Base-by-base conservation (phyloP, 2,329 filamentous ascomycete species). In the Penicillium sp. region DNA sequence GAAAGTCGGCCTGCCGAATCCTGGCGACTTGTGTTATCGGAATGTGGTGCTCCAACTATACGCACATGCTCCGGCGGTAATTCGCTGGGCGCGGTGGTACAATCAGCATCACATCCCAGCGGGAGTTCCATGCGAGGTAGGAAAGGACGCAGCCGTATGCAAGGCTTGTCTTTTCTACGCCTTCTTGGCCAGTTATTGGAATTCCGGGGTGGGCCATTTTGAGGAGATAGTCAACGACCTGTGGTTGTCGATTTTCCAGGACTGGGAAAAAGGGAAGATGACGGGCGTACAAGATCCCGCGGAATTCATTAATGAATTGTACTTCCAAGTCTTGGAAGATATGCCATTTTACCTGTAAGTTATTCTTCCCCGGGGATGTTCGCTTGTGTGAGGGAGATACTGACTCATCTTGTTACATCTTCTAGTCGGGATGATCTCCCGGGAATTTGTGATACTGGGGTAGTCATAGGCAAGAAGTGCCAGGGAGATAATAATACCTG, bases 31-130 rank as follows among this genome's bases (percentile, higher is more conserved):
- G 8, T 68, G 68, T 49, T 70, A 70, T 54, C 60, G 66, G 15
- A 71, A 68, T 52, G 52, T 54, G 7, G 45, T 46, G 12, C 51
- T 68, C 5, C 48, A 59, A 12, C 24, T 63, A 33, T 48, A 69
- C 20, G 51, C 69, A n/a, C 63, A 68, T 53, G 56, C 54, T 1
- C 61, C 64, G 2, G 8, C 56, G 1, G 48, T 70, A 20, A 5
- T 64, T 27, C 61, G 67, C 26, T 69, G 63, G 58, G 20, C 63
- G 2, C 7, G 36, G 3, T 49, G 40, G 23, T 54, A 57, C 13
- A 34, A 27, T 10, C 2, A 32, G 0, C 49, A 47, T 3, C 59
- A 62, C 46, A 21, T 49, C 9, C 43, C 51, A 3, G 1, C 12
- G 0, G 24, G 42, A 2, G 9, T 8, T 15, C 2, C 2, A 29